Conservation (phyloP, 192 early-diverging fungal species). For the Cetraspora pellucida region DNA sequence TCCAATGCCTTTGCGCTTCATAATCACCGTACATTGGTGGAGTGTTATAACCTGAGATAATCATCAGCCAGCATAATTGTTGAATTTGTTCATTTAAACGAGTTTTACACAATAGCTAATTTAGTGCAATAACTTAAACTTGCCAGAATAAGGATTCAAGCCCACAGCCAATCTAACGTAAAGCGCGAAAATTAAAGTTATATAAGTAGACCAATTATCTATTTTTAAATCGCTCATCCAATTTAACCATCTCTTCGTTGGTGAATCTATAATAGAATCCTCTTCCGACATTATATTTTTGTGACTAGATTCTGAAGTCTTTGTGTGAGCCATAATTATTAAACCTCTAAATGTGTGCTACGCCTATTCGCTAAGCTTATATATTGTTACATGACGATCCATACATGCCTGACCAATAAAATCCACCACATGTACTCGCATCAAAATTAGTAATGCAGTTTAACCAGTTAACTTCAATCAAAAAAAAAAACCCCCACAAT, state of each 20-base stretch:
- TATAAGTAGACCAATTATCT: neutral
- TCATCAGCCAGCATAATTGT: neutral
- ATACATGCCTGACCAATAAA: too few species aligned
- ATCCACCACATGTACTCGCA: too few species aligned
- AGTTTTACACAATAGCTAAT: neutral
- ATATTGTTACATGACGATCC: too few species aligned
- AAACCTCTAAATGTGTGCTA: too few species aligned
- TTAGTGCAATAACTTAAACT: neutral
- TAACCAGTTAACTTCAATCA: too few species aligned
- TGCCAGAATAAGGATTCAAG: conserved; percentile 78
- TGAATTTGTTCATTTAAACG: neutral
- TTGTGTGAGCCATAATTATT: too few species aligned
- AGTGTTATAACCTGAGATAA: conserved; percentile 50
- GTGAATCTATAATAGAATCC: neutral
- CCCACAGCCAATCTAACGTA: conserved; percentile 69
- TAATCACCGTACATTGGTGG: conserved; percentile 94
- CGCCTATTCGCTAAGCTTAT: too few species aligned
- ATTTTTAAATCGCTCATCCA: conserved; percentile 1
- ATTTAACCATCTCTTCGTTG: conserved; percentile 8
- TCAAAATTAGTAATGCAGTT: too few species aligned
- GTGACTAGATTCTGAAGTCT: too few species aligned
- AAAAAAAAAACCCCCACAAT: too few species aligned
- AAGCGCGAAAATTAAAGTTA: conserved; percentile 52
- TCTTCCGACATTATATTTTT: neutral
- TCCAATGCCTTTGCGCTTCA: conserved; percentile 98